These are phyloP conservation scores for Sporisorium iseilematis-ciliati DNA, from an alignment of 1,284 basidiomycete species.

Conservation along the genomic window DNA sequence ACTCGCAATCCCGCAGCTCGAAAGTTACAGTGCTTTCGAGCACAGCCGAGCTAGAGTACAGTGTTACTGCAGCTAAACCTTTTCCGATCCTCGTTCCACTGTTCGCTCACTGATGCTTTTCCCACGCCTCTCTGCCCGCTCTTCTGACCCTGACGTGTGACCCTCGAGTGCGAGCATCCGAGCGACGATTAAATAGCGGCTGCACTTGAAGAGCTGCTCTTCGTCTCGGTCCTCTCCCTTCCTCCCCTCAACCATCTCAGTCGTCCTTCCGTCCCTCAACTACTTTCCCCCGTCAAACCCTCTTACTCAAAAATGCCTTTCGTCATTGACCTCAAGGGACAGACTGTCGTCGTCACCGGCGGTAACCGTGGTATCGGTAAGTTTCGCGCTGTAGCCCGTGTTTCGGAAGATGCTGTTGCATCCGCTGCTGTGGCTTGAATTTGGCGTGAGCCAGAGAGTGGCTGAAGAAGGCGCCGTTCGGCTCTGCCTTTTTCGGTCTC, in stretches of 20 bases:
- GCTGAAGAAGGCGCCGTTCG: neutral
- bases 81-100: slow-evolving; percentile 3
- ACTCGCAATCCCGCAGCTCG: neutral
- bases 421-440: slow-evolving; percentile 5
- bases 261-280: neutral
- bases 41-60: too few relatives aligned
- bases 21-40: neutral
- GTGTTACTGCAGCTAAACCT: neutral
- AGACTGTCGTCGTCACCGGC: slow-evolving; percentile 74
- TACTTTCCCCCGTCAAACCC: neutral
- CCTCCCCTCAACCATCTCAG: slow-evolving; percentile 1
- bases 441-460: neutral
- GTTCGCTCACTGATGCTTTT: slow-evolving; percentile 5
- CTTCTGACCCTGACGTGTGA: neutral
- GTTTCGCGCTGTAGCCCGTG: slow-evolving; percentile 11
- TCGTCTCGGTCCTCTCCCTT: neutral
- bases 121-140: neutral
- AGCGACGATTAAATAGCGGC: slow-evolving; percentile 6
- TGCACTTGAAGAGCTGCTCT: neutral
- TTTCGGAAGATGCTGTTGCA: neutral
- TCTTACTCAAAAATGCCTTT: slow-evolving; percentile 40
- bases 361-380: slow-evolving; percentile 69
- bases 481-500: neutral
- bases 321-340: slow-evolving; percentile 54
- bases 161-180: neutral